phyloP scores from a whole-genome alignment of 495 filamentous ascomycete species.

The Lophiostoma macrostomum region DNA sequence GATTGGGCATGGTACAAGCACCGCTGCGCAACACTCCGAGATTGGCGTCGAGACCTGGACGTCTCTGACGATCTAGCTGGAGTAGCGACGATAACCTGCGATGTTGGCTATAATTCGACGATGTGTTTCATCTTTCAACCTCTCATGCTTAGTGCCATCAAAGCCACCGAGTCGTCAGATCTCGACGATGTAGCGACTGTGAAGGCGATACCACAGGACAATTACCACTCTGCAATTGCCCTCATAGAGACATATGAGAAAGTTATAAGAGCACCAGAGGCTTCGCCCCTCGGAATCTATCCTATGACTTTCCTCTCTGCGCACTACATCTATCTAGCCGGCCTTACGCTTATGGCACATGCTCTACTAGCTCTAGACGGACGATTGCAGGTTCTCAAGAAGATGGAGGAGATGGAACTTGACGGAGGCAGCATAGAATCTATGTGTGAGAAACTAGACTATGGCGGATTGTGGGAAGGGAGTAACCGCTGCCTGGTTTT shows the following conservation, averaged over 20 bases:
- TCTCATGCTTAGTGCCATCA: slow-evolving; percentile 3
- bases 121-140: slow-evolving; percentile 18
- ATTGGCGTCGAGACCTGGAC: slow-evolving; percentile 9
- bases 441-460: neutral
- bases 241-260: slow-evolving; percentile 11
- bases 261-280: slow-evolving; percentile 3
- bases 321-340: slow-evolving; percentile 19
- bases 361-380: slow-evolving; percentile 11
- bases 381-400: neutral
- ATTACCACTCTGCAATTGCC: slow-evolving; percentile 12
- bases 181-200: neutral
- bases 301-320: slow-evolving; percentile 16
- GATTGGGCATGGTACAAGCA: slow-evolving; percentile 11
- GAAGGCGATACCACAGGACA: slow-evolving; percentile 7
- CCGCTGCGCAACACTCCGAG: slow-evolving; percentile 1
- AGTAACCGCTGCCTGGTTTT: slow-evolving; percentile 8
- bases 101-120: slow-evolving; percentile 14
- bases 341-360: slow-evolving; percentile 15
- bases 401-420: slow-evolving; percentile 1
- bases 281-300: slow-evolving; percentile 4
- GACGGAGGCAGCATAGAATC: neutral
- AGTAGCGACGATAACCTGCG: slow-evolving; percentile 10
- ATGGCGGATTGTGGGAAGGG: neutral
- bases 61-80: slow-evolving; percentile 3
- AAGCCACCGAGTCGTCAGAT: neutral